Evolutionary conservation across 495 filamentous ascomycete genomes (phyloP).

Genomic region (Cercophora scortea): DNA sequence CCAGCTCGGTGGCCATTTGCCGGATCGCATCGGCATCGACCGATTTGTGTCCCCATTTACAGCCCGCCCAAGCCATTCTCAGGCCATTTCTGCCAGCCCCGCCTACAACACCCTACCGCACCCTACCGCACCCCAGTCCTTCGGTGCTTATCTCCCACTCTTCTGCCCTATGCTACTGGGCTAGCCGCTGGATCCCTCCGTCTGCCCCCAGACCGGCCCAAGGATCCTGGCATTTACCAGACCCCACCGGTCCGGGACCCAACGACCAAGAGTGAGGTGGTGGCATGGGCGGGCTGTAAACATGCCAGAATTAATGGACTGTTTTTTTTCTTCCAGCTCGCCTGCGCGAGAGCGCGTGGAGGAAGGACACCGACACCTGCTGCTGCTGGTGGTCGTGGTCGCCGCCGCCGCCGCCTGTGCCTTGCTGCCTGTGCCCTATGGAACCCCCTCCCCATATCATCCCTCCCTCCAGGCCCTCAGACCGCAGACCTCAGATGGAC

Average conservation of each 20-base stretch:
- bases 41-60: conserved; percentile 26
- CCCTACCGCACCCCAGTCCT: neutral
- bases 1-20: conserved; percentile 18
- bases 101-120: conserved; percentile 6
- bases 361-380: too few species aligned
- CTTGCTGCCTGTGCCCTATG: too few species aligned
- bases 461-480: too few species aligned
- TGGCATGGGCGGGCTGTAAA: neutral
- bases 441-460: too few species aligned
- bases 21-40: conserved; percentile 23
- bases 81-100: conserved; percentile 27
- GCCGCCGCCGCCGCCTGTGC: too few species aligned
- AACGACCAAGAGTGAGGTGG: too few species aligned
- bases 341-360: too few species aligned
- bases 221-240: neutral
- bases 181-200: neutral
- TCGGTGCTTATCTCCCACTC: conserved; percentile 12
- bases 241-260: too few species aligned
- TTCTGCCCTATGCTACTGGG: neutral
- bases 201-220: neutral
- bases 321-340: too few species aligned
- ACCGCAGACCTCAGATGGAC: neutral
- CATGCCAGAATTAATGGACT: neutral
- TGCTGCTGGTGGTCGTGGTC: too few species aligned
- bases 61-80: conserved; percentile 17